Evolutionary conservation across 148 eudicot species (phyloP).

Genomic region (Talinum fruticosum): DNA sequence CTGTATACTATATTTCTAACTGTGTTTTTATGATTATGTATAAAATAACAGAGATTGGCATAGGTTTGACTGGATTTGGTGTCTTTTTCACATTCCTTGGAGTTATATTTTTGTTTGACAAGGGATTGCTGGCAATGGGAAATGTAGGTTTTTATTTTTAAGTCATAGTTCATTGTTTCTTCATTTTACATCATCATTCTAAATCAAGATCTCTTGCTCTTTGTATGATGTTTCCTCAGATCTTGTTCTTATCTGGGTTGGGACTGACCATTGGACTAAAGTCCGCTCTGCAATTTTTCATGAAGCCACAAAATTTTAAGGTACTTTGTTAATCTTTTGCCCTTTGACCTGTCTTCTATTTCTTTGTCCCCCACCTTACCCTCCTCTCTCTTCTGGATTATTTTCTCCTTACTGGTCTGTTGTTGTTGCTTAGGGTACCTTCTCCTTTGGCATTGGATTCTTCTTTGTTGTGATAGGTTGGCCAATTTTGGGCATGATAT

Average conservation of each 20-base stretch:
- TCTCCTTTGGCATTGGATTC: conserved; percentile 87
- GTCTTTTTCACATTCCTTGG: conserved; percentile 89
- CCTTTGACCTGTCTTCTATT: neutral
- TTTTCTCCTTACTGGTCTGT: conserved; percentile 6
- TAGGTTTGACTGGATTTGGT: conserved; percentile 92
- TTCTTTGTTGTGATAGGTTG: conserved; percentile 83
- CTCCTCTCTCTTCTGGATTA: neutral
- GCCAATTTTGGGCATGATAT: conserved; percentile 89
- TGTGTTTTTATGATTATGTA: neutral
- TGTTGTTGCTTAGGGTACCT: conserved; percentile 62
- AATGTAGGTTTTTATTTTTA: conserved; percentile 50
- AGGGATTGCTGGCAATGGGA: conserved; percentile 96
- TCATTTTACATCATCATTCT: conserved; percentile 2
- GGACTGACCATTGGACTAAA: conserved; percentile 80
- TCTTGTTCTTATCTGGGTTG: conserved; percentile 89
- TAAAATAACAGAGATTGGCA: conserved; percentile 70
- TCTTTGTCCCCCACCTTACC: neutral
- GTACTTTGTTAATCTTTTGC: neutral
- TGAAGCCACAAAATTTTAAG: conserved; percentile 82
- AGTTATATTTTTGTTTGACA: conserved; percentile 80
- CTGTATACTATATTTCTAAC: neutral
- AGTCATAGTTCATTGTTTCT: neutral
- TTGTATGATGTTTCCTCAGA: conserved; percentile 38
- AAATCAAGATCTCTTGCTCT: neutral
- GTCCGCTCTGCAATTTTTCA: conserved; percentile 84